Evolutionary conservation across 495 filamentous ascomycete genomes (phyloP).

Genomic region (Polyplosphaeria fusca): DNA sequence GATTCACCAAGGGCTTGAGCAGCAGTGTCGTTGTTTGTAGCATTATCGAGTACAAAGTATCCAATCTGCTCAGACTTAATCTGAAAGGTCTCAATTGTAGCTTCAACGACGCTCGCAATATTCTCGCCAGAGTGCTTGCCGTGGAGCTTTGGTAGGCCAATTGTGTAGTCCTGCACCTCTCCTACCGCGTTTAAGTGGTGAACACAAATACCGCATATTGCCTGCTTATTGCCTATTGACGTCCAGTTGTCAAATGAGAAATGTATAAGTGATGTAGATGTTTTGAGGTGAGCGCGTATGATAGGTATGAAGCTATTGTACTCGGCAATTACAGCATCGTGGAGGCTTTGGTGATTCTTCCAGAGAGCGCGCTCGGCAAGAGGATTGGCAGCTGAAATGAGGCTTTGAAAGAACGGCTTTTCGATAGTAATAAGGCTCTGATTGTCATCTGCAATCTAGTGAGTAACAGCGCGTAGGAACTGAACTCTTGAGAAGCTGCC

Average conservation of each 20-base stretch:
- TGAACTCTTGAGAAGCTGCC: no score
- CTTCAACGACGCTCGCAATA: slow-evolving; percentile 1
- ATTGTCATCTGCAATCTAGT: no score
- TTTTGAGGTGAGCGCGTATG: background rate
- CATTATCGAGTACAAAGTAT: slow-evolving; percentile 12
- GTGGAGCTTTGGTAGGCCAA: slow-evolving; percentile 1
- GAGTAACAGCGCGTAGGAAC: no score
- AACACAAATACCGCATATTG: background rate
- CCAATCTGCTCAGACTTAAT: background rate
- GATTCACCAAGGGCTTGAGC: background rate
- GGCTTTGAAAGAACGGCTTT: no score
- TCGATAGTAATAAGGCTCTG: no score
- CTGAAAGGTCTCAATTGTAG: background rate
- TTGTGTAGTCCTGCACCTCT: background rate
- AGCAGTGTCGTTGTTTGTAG: slow-evolving; percentile 1
- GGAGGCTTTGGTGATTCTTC: no score
- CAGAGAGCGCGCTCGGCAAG: no score
- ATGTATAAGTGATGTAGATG: background rate
- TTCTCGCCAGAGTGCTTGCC: background rate
- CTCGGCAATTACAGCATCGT: no score
- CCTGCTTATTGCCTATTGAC: background rate
- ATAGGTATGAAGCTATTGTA: background rate
- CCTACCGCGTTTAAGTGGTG: background rate
- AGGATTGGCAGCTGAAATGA: no score
- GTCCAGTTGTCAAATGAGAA: slow-evolving; percentile 7